phyloP scores from a whole-genome alignment of 306 rosid genomes.

The Ochetophila trinervis region DNA sequence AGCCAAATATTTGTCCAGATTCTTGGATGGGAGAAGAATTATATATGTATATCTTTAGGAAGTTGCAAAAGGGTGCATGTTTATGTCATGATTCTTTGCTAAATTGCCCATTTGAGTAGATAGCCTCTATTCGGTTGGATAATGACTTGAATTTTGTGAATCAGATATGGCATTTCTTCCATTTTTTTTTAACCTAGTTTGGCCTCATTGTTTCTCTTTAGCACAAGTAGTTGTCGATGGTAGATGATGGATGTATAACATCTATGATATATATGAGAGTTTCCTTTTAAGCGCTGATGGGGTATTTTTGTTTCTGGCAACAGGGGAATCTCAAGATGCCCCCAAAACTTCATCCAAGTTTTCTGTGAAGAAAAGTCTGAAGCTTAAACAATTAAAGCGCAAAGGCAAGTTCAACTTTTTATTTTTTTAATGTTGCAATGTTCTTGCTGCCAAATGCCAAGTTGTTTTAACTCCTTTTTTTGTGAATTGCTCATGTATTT shows the following conservation, averaged over 20 bases:
- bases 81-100: too few relatives aligned
- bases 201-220: too few relatives aligned
- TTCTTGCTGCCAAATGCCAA: background rate
- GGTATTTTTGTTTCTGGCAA: constrained; percentile 4
- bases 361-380: constrained; percentile 54
- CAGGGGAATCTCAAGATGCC: constrained; percentile 33
- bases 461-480: background rate
- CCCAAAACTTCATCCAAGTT: constrained; percentile 29
- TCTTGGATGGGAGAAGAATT: too few relatives aligned
- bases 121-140: too few relatives aligned
- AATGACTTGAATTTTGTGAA: too few relatives aligned
- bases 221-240: background rate
- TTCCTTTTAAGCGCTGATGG: background rate
- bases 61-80: too few relatives aligned
- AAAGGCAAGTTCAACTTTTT: constrained; percentile 36
- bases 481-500: background rate
- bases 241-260: background rate
- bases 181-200: too few relatives aligned
- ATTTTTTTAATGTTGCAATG: background rate
- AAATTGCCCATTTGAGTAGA: too few relatives aligned
- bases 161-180: too few relatives aligned
- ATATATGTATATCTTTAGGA: too few relatives aligned
- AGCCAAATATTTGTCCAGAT: too few relatives aligned
- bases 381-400: constrained; percentile 50
- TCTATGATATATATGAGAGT: background rate